phyloP scores from a whole-genome alignment of 805 yeast species.

The Saturnispora hagleri region DNA sequence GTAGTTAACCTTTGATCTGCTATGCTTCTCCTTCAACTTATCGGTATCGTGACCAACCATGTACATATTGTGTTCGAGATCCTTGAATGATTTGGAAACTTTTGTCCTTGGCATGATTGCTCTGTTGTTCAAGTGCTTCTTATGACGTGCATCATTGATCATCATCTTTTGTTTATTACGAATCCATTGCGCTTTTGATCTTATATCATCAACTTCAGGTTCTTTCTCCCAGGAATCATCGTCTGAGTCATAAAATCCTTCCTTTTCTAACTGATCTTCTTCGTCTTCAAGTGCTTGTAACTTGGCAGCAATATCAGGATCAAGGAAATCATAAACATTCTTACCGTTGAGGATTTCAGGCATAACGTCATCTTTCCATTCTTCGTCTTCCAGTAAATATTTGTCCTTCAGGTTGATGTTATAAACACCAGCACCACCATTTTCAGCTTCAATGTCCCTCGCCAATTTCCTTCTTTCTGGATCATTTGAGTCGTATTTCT shows the following conservation, averaged over 20 bases:
- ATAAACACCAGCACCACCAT: conserved; percentile 98
- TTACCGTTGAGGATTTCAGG: conserved; percentile 95
- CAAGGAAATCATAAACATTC: conserved; percentile 95
- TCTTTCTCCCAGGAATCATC: conserved; percentile 49
- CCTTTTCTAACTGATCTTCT: conserved; percentile 86
- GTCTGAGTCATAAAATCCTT: conserved; percentile 94
- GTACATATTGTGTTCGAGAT: conserved; percentile 86
- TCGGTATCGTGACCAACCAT: conserved; percentile 81
- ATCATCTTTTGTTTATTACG: conserved; percentile 91
- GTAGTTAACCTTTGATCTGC: conserved; percentile 14
- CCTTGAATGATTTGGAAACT: conserved; percentile 59
- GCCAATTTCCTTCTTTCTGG: conserved; percentile 77
- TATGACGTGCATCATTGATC: conserved; percentile 79
- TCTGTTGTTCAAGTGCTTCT: conserved; percentile 79
- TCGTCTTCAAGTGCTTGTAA: conserved; percentile 93
- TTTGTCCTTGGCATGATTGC: conserved; percentile 89
- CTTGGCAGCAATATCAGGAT: conserved; percentile 89
- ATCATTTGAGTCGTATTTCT: conserved; percentile 69
- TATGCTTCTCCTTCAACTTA: conserved; percentile 40
- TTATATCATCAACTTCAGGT: conserved; percentile 58
- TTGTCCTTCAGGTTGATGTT: conserved; percentile 89
- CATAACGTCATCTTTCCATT: conserved; percentile 95
- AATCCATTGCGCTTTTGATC: conserved; percentile 89
- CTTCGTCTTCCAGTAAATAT: conserved; percentile 87
- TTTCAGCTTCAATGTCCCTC: conserved; percentile 83